phyloP scores from a whole-genome alignment of 2,329 filamentous ascomycete species.

The Podosphaera xanthii region DNA sequence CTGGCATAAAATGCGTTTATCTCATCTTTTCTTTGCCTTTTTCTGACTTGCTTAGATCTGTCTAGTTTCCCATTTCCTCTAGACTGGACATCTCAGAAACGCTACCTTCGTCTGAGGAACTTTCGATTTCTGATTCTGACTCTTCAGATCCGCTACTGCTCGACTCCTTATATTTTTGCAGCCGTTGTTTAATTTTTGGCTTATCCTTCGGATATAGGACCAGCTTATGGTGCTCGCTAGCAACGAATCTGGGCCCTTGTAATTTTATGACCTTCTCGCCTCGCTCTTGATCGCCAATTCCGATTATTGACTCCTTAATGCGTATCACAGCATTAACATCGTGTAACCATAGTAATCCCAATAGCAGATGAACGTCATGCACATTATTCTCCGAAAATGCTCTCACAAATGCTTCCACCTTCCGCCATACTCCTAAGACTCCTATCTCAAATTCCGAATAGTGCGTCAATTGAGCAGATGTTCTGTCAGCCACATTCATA shows the following conservation, averaged over 20 bases:
- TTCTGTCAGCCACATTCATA: background rate
- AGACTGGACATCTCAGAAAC: background rate
- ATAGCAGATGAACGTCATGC: background rate
- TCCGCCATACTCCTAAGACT: background rate
- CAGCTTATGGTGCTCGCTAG: background rate
- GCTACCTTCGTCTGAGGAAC: background rate
- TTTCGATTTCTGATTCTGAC: background rate
- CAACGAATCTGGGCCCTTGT: background rate
- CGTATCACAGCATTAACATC: background rate
- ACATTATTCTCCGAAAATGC: background rate
- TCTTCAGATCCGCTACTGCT: background rate
- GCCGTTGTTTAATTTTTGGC: background rate
- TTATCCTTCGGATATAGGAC: background rate
- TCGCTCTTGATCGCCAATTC: background rate
- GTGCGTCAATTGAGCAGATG: background rate
- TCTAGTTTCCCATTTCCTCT: background rate
- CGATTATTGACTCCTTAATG: background rate
- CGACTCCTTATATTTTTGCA: background rate
- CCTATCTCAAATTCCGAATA: background rate
- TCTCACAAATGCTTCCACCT: background rate
- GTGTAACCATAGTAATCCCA: background rate
- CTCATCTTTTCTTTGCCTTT: background rate
- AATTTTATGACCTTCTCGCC: background rate
- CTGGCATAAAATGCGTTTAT: too few species aligned
- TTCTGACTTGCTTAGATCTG: background rate